A percentile compares a stretch with the other conserved stretches of the same genome.
Evolutionary conservation across 2,329 filamentous ascomycete species (phyloP).

Genomic region (Emmonsia crescens): DNA sequence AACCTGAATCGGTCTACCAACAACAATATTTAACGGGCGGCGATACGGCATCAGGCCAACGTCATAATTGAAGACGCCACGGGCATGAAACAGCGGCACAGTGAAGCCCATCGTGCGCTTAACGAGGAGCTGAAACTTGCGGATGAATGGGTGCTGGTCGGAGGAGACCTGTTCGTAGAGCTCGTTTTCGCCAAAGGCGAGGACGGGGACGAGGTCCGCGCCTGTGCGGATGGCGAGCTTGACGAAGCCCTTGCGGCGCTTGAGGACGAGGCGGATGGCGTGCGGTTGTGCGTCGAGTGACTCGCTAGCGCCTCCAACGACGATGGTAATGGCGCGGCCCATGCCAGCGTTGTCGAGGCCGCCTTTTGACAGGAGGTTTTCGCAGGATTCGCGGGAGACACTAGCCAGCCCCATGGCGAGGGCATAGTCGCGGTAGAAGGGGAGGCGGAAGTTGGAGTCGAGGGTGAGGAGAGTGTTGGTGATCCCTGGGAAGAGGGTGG

Average conservation of each 20-base stretch:
- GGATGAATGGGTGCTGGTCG: slow-evolving; percentile 64
- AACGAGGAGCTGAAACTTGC: slow-evolving; percentile 69
- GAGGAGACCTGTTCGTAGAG: slow-evolving; percentile 83
- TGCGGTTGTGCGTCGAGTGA: slow-evolving; percentile 79
- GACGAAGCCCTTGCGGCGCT: slow-evolving; percentile 80
- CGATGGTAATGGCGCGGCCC: slow-evolving; percentile 93
- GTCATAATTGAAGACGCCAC: slow-evolving; percentile 95
- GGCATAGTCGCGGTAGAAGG: slow-evolving; percentile 90
- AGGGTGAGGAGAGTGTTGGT: slow-evolving; percentile 87
- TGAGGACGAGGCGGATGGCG: slow-evolving; percentile 64
- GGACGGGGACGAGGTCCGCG: slow-evolving; percentile 85
- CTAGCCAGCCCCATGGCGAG: slow-evolving; percentile 76
- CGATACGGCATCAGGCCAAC: slow-evolving; percentile 93
- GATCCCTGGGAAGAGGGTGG: slow-evolving; percentile 82
- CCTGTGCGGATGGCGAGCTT: slow-evolving; percentile 85
- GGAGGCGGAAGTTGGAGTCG: slow-evolving; percentile 91
- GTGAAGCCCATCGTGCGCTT: slow-evolving; percentile 88
- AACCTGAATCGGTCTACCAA: slow-evolving; percentile 70
- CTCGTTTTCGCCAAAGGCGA: slow-evolving; percentile 92
- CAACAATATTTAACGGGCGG: slow-evolving; percentile 75
- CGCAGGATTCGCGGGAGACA: slow-evolving; percentile 83
- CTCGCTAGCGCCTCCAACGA: slow-evolving; percentile 84
- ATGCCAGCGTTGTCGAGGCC: slow-evolving; percentile 69
- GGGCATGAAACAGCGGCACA: slow-evolving; percentile 76
- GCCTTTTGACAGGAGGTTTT: slow-evolving; percentile 73